Evolutionary conservation across 2,329 filamentous ascomycete species (phyloP), one percentile per base, ranked within the genome.

Genomic region (Monosporascus sp.): DNA sequence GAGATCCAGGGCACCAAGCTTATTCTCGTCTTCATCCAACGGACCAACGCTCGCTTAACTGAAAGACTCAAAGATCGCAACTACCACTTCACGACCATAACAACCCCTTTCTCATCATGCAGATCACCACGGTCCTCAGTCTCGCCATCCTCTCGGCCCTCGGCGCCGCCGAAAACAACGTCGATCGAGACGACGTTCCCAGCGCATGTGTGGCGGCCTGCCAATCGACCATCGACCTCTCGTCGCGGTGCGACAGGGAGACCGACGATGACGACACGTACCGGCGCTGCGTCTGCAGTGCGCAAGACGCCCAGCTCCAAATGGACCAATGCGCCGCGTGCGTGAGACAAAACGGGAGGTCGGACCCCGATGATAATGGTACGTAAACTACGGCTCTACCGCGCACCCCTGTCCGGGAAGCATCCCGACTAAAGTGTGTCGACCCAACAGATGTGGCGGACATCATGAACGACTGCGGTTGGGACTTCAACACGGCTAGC

Each of bases 381-480:
- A 45, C 4, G 49, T 19, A 37, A 16, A 3, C 45, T 26, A 48
- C 8, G 11, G 24, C 24, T 24, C 45, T n/a, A 16, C 45, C 45
- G 20, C 44, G 7, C 8, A 16, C 44, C 20, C 37, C 27, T 31
- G 9, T 35, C 31, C 31, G 1, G 11, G 31, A 35, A 35, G 31
- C 9, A 35, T 35, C 31, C 31, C 9, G 31, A 35, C 31, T 35
- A 35, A 35, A 35, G 31, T 14, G 31, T 35, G 31, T 5, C 31
- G 9, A 35, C 31, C 4, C 31, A 14, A 35, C 16, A 51, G 60
- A 63, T 24, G 59, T 60, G 9, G 54, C 57, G 2, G 57, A 62
- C 7, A 56, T 62, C 27, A 60, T 62, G 55, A 52, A 58, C 16
- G 60, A 62, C 31, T 62, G 60, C 31, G 59, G 57, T 2, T 62